Conservation (phyloP, 2,329 filamentous ascomycete species). For the Sclerotiophoma versabilis region DNA sequence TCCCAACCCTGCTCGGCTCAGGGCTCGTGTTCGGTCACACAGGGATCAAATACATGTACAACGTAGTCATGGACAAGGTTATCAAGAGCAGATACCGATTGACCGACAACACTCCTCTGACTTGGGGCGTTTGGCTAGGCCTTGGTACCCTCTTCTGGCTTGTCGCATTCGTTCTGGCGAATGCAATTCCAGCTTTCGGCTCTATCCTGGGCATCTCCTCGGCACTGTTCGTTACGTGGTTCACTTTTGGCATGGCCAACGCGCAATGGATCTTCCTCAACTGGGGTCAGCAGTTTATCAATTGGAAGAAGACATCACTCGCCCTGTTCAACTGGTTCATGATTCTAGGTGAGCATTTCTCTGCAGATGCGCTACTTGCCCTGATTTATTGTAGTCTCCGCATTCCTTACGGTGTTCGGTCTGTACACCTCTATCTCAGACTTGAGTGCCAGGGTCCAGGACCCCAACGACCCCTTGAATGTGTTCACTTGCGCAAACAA, state of each 20-base stretch:
- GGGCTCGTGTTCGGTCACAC: slow-evolving; percentile 74
- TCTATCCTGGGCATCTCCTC: slow-evolving; percentile 67
- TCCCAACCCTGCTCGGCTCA: slow-evolving; percentile 72
- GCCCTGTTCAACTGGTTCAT: slow-evolving; percentile 23
- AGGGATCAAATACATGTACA: slow-evolving; percentile 68
- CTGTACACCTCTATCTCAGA: slow-evolving; percentile 11
- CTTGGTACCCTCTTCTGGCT: slow-evolving; percentile 58
- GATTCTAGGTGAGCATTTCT: not conserved
- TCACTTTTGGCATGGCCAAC: slow-evolving; percentile 55
- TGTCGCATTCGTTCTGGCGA: slow-evolving; percentile 70
- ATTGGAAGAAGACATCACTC: slow-evolving; percentile 25
- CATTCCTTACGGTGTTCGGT: slow-evolving; percentile 9
- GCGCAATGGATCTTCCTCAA: slow-evolving; percentile 36
- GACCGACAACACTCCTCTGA: slow-evolving; percentile 28
- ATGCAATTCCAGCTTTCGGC: slow-evolving; percentile 72
- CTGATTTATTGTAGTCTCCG: not conserved
- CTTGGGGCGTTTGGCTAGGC: slow-evolving; percentile 46
- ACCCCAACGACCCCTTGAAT: slow-evolving; percentile 1
- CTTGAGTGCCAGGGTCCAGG: slow-evolving; percentile 3
- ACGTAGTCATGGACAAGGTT: slow-evolving; percentile 59
- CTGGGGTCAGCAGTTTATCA: slow-evolving; percentile 48
- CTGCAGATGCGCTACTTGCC: too few species aligned
- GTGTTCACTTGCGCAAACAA: slow-evolving; percentile 15
- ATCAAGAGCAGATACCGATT: slow-evolving; percentile 5
- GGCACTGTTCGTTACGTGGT: slow-evolving; percentile 68